phyloP scores from a whole-genome alignment of 768 basidiomycete genomes.

The Ramaria sp. region DNA sequence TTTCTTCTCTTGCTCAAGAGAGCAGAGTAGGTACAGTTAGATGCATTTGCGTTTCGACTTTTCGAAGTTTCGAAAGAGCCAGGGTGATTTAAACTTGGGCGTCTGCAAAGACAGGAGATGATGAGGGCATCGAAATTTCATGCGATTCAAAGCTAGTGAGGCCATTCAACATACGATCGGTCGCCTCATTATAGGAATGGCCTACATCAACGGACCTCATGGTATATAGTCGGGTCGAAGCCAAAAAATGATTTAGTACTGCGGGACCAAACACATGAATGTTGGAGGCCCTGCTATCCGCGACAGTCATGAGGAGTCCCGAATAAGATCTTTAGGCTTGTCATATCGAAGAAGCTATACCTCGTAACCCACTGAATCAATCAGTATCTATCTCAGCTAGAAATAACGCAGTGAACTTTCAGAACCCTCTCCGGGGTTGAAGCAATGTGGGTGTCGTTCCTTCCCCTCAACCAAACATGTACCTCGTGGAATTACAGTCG shows the following conservation, averaged over 20 bases:
- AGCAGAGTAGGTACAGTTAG: background rate
- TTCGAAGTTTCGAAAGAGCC: conserved; percentile 13
- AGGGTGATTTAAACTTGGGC: conserved; percentile 5
- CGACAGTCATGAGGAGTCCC: conserved; percentile 75
- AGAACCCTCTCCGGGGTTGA: conserved; percentile 56
- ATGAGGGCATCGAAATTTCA: conserved; percentile 26
- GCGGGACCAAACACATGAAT: conserved; percentile 62
- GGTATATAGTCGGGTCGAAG: conserved; percentile 57
- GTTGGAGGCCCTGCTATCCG: conserved; percentile 51
- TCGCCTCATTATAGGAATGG: background rate
- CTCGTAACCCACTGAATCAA: conserved; percentile 60
- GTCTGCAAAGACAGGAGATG: conserved; percentile 45
- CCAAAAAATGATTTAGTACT: conserved; percentile 59
- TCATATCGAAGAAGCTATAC: conserved; percentile 35
- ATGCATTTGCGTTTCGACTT: background rate
- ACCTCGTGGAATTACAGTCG: conserved; percentile 68
- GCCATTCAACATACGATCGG: conserved; percentile 27
- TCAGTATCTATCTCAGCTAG: conserved; percentile 54
- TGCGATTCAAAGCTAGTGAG: conserved; percentile 34
- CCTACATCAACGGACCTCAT: conserved; percentile 39
- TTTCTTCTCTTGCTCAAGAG: background rate
- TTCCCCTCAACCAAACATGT: conserved; percentile 83
- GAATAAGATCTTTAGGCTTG: background rate
- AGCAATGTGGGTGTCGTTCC: conserved; percentile 64
- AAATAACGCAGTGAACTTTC: conserved; percentile 60